Conservation (phyloP, 345 rosid species). For the Salix viminalis region DNA sequence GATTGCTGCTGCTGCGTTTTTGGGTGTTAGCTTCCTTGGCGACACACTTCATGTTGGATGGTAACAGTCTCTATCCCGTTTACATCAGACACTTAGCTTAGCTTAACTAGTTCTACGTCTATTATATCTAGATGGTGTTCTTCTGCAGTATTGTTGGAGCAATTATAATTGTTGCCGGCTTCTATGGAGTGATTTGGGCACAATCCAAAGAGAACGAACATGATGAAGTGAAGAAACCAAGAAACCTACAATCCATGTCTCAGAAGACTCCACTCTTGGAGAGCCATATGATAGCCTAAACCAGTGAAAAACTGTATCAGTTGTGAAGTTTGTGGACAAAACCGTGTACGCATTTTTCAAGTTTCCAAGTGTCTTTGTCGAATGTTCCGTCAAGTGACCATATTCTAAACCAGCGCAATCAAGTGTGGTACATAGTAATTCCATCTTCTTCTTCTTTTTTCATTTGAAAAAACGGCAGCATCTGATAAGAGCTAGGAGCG, state of each 20-base stretch:
- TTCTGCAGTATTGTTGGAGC: slow-evolving; percentile 45
- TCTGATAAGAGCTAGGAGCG: not conserved
- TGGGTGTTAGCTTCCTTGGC: slow-evolving; percentile 44
- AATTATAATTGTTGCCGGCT: slow-evolving; percentile 40
- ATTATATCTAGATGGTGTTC: not conserved
- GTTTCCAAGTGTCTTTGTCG: not conserved
- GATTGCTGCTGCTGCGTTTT: slow-evolving; percentile 46
- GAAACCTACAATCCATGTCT: not conserved
- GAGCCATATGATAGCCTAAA: slow-evolving; percentile 9
- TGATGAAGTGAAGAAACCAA: not conserved
- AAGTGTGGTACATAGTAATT: not conserved
- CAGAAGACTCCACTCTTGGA: slow-evolving; percentile 28
- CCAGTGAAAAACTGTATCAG: not conserved
- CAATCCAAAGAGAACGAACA: slow-evolving; percentile 34
- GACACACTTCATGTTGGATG: slow-evolving; percentile 47
- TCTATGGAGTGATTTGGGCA: slow-evolving; percentile 55
- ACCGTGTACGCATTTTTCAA: not conserved
- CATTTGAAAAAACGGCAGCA: not conserved
- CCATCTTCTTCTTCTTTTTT: not conserved
- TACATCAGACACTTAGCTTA: not conserved
- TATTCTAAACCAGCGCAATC: not conserved
- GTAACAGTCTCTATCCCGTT: slow-evolving; percentile 13
- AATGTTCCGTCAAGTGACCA: not conserved
- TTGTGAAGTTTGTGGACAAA: not conserved
- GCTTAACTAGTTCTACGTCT: too few species aligned